Base-by-base conservation (phyloP, 257 asterid species). In the Ballota nigra region DNA sequence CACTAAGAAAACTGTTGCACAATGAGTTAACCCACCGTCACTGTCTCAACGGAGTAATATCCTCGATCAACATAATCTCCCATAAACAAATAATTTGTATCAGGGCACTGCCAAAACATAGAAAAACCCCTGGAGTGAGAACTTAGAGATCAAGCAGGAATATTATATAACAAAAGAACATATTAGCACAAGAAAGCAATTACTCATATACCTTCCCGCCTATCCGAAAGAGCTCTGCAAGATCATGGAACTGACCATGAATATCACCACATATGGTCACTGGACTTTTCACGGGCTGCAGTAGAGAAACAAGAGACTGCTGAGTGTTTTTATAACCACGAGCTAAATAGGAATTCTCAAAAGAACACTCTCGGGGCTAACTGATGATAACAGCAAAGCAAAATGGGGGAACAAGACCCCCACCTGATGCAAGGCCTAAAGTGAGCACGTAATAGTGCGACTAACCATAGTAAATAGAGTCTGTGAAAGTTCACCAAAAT, bases 61-160 rank as follows among this genome's bases (percentile, higher is more conserved):
- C 96, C 97, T 43, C 95, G 87, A 72, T 88, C 97, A 55, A 91
- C 94, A 77, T 91, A 91, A 82, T 91, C 96, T 74, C 97, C 97
- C 97, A 91, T 88, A 69, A 91, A 91, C 85, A 91, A 76, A 82
- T 91, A 91, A 75, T 91, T 91, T 53, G 97, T 87, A 70, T 88
- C 95, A 6, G 97, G 96, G 76, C 96, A 88, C 94, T 88, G 91
- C 71, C 70, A 79, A 73, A 13, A 22, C 68, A 77, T 49, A 63
- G 56, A 68, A 76, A 78, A 74, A 78, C 16, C 55, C 47, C 52
- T 0, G 47, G 59, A 69, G 63, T 63, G 40, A 53, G 23, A 28
- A 53, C 71, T 20, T 66, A 23, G 22, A 49, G 34, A 74, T 9
- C n/a, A 56, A 28, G 58, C 52, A 72, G 40, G 24, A 45, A 24